Base-by-base conservation (phyloP, 768 basidiomycete genomes). In the Heimioporus sp. region DNA sequence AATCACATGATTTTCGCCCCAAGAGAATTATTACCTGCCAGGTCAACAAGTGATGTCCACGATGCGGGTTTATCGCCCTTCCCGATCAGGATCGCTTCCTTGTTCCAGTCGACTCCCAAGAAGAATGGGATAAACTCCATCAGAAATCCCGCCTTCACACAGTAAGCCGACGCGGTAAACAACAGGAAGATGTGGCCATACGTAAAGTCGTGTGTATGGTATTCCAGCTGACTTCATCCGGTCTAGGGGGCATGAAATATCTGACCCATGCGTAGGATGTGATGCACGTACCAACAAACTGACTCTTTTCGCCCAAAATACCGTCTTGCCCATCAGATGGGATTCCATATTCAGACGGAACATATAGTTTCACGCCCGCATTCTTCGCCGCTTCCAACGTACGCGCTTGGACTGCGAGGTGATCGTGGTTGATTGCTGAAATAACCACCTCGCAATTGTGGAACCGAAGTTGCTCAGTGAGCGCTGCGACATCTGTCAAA, bases 341-440 rank as follows among this genome's bases (percentile, higher is more conserved):
- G 24, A 24, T 24, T 24, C 24, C 24, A 24, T 24, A 24, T 24
- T 53, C 69, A 31, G 66, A 68, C 2, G 69, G 70, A 21, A 72
- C 53, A 34, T 62, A 68, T 34, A 68, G 43, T 36, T 68, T 58
- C 17, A 65, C 67, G n/a, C 56, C 58, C 3, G 61, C 65, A 0
- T 56, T 53, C 52, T 67, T 71, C 3, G 67, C 62, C 8, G 67
- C 66, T 5, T 68, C 66, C 1, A 62, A 57, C 20, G 63, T 62
- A n/a, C 48, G 20, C 24, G 47, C 51, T 50, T 73, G 65, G 5
- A 51, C 51, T 4, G 49, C 55, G 10, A 63, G 56, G 7, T 56
- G 44, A 21, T 63, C 52, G 10, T 55, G 48, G 11, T 39, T 55
- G 24, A 70, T 54, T 24, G 24, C 24, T 24, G 24, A 24, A 24